phyloP scores from a whole-genome alignment of 2,329 filamentous ascomycete species.

The Aureobasidium namibiae region DNA sequence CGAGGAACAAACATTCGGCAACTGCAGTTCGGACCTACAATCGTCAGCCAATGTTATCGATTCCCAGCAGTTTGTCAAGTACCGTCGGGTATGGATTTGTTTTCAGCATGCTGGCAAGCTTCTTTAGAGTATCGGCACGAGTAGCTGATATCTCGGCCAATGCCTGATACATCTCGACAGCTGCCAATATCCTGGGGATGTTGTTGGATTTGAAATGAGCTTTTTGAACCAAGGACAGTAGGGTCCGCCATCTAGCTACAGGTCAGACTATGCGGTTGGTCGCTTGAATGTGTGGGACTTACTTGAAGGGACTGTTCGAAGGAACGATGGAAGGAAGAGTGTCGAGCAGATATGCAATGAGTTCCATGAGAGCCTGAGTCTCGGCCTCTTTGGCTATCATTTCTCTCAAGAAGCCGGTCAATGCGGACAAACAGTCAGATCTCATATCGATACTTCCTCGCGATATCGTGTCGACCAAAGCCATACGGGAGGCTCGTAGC shows the following conservation, averaged over 20 bases:
- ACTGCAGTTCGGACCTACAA: slow-evolving; percentile 42
- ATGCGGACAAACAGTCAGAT: slow-evolving; percentile 17
- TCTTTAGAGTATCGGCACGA: slow-evolving; percentile 52
- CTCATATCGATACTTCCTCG: slow-evolving; percentile 6
- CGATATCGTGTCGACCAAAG: slow-evolving; percentile 44
- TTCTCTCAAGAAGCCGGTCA: slow-evolving; percentile 18
- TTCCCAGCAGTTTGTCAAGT: slow-evolving; percentile 14
- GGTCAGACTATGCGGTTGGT: slow-evolving; percentile 8
- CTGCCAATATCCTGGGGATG: slow-evolving; percentile 72
- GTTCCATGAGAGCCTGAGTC: slow-evolving; percentile 48
- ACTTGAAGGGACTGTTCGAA: slow-evolving; percentile 46
- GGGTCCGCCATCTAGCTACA: slow-evolving; percentile 40
- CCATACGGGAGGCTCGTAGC: slow-evolving; percentile 59
- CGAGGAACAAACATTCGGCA: slow-evolving; percentile 33
- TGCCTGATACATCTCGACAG: slow-evolving; percentile 69
- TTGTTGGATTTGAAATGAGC: slow-evolving; percentile 76
- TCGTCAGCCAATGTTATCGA: not conserved
- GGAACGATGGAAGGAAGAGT: slow-evolving; percentile 19
- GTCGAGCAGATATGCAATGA: slow-evolving; percentile 61
- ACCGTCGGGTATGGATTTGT: slow-evolving; percentile 74
- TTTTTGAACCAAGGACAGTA: slow-evolving; percentile 67
- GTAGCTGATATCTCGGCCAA: slow-evolving; percentile 49
- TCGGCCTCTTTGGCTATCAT: not conserved
- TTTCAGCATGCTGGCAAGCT: slow-evolving; percentile 62
- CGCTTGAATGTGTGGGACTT: slow-evolving; percentile 18